Evolutionary conservation across 2,329 filamentous ascomycete genomes (phyloP).

Genomic region (Ascochyta clinopodiicola): DNA sequence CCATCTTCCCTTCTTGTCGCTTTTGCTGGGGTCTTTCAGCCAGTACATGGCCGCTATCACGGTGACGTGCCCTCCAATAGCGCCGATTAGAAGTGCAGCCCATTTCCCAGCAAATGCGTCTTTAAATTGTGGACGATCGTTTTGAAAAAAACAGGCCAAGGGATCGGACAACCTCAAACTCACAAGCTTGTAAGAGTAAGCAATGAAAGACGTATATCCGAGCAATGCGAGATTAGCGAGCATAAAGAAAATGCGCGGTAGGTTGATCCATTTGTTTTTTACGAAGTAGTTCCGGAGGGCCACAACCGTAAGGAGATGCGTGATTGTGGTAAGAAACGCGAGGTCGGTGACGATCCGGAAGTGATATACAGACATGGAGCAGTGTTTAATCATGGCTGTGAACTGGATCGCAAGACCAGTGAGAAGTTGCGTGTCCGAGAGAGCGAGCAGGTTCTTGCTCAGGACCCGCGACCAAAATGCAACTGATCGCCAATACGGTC

Average conservation of each 20-base stretch:
- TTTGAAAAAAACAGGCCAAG: slow-evolving; percentile 39
- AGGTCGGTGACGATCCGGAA: slow-evolving; percentile 39
- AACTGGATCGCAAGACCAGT: slow-evolving; percentile 43
- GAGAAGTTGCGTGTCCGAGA: slow-evolving; percentile 41
- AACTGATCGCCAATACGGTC: slow-evolving; percentile 36
- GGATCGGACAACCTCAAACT: slow-evolving; percentile 26
- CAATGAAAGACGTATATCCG: slow-evolving; percentile 40
- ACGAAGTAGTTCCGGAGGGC: slow-evolving; percentile 42
- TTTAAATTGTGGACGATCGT: slow-evolving; percentile 26
- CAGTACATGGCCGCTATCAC: slow-evolving; percentile 43
- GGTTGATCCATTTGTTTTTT: slow-evolving; percentile 40
- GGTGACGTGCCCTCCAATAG: slow-evolving; percentile 38
- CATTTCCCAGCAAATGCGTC: slow-evolving; percentile 38
- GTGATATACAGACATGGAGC: slow-evolving; percentile 40
- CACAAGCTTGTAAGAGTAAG: slow-evolving; percentile 37
- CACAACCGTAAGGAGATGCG: slow-evolving; percentile 38
- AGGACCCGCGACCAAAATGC: slow-evolving; percentile 40
- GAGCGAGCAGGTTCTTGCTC: slow-evolving; percentile 41
- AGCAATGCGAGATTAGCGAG: slow-evolving; percentile 36
- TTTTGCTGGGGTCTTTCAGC: slow-evolving; percentile 18
- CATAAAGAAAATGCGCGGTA: slow-evolving; percentile 44
- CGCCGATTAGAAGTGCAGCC: slow-evolving; percentile 36
- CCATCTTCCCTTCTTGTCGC: slow-evolving; percentile 22
- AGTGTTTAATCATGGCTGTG: slow-evolving; percentile 41
- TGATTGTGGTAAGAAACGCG: slow-evolving; percentile 41